Base-by-base conservation (phyloP, 129 eudicot genomes). In the Lactuca sativa region DNA sequence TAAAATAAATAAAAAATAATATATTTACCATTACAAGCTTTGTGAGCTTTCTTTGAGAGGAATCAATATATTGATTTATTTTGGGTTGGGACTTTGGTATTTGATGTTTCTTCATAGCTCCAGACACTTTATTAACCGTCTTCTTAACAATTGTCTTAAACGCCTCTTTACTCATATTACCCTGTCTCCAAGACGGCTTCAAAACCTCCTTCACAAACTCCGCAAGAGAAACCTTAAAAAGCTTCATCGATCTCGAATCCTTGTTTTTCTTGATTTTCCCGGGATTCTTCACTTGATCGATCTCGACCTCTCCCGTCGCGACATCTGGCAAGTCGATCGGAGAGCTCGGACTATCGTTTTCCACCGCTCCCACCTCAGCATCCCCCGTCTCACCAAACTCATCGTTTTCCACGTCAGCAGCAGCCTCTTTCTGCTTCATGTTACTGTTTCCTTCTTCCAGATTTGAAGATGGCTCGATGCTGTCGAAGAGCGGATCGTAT, bases 111-210 rank as follows among this genome's bases (percentile, higher is more conserved):
- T 87, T 89, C 90, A 89, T 85, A 78, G 98, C 96, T 61, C 96
- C 98, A 59, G 95, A 85, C 2, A 89, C 98, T 77, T 89, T 93
- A 78, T 93, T 97, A 47, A 89, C 98, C 12, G 96, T 93, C 78
- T 93, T 93, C 86, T 93, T 93, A 65, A 93, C 98, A 59, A 93
- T 93, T 52, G 98, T 93, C 82, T 93, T 93, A 77, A 89, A 93
- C 2, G 92, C 98, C 82, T 93, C 98, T 86, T 93, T 93, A 83
- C 98, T 93, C 98, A 93, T 93, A 77, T 93, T 93, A 61, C 98
- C 98, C 75, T 93, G 95, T 52, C 95, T 81, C 98, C 98, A 93
- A 6, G 96, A 90, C 8, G 98, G 98, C 73, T 93, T 93, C 54
- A 93, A 38, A 17, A 93, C 90, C 74, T 89, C 98, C 82, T 93